phyloP scores from a whole-genome alignment of 2,329 filamentous ascomycete species.

The Raffaelea arxii region DNA sequence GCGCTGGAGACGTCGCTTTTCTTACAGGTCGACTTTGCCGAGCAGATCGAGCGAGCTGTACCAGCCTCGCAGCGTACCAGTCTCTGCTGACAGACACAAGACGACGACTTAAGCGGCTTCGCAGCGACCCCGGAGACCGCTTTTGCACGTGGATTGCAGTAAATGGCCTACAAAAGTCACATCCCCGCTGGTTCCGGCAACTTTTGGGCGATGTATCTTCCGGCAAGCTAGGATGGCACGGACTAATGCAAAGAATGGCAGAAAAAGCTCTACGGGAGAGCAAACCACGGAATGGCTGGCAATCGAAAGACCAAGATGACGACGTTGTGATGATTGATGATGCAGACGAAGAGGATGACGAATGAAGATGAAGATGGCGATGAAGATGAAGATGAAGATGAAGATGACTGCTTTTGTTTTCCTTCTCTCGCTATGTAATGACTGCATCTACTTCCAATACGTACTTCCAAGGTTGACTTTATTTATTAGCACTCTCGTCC shows the following conservation, averaged over 20 bases:
- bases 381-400: too few species aligned
- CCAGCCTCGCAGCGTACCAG: conserved; percentile 12
- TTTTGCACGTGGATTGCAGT: conserved; percentile 9
- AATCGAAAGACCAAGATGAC: too few species aligned
- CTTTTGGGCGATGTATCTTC: conserved; percentile 5
- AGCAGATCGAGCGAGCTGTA: conserved; percentile 6
- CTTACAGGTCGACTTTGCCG: conserved; percentile 8
- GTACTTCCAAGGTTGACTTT: too few species aligned
- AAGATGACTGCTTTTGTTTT: too few species aligned
- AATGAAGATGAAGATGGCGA: too few species aligned
- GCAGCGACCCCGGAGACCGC: conserved; percentile 9
- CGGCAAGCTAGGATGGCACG: conserved; percentile 6
- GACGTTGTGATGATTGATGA: too few species aligned
- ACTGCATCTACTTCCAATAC: too few species aligned
- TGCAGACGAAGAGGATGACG: too few species aligned
- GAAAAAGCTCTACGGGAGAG: conserved; percentile 7
- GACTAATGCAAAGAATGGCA: conserved; percentile 9
- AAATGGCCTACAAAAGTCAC: conserved; percentile 5
- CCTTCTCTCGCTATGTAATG: too few species aligned
- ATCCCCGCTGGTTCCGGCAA: conserved; percentile 5
- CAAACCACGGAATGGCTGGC: too few species aligned
- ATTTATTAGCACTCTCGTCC: too few species aligned
- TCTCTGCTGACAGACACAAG: conserved; percentile 5
- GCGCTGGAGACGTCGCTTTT: conserved; percentile 3
- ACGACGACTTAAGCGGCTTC: conserved; percentile 7